Conservation (phyloP, 2,329 filamentous ascomycete genomes). For the Drechslera avenae region DNA sequence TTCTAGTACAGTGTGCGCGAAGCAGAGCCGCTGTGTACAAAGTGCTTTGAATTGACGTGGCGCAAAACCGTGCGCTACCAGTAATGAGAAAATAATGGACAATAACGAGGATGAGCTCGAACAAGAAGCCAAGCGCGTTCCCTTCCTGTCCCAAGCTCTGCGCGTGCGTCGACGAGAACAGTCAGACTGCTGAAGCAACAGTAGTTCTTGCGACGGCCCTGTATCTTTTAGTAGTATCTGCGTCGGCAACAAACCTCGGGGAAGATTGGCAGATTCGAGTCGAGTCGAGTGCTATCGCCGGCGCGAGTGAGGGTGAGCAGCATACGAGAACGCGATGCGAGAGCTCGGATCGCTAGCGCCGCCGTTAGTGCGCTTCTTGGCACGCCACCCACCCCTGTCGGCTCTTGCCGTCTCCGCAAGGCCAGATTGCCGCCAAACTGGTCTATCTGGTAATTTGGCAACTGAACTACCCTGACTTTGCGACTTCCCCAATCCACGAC, state of each 20-base stretch:
- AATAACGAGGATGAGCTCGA: constrained; percentile 14
- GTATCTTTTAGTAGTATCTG: constrained; percentile 10
- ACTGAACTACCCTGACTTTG: constrained; percentile 22
- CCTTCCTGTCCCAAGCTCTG: constrained; percentile 14
- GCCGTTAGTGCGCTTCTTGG: constrained; percentile 15
- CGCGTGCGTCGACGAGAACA: constrained; percentile 8
- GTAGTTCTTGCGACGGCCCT: background rate
- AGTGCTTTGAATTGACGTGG: constrained; percentile 27
- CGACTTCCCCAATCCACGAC: constrained; percentile 19
- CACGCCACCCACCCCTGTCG: constrained; percentile 20
- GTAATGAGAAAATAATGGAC: constrained; percentile 28
- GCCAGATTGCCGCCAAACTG: constrained; percentile 32
- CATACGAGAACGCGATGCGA: constrained; percentile 16
- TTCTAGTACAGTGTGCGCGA: constrained; percentile 34
- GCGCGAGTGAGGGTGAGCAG: constrained; percentile 17
- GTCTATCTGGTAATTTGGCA: constrained; percentile 17
- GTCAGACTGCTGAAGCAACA: background rate
- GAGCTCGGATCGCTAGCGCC: constrained; percentile 15
- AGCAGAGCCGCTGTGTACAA: constrained; percentile 33
- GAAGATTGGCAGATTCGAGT: constrained; percentile 14
- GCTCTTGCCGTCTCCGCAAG: constrained; percentile 37
- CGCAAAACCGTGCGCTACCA: constrained; percentile 29
- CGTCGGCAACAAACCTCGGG: constrained; percentile 23
- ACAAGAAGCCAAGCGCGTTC: constrained; percentile 23
- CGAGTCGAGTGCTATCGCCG: constrained; percentile 18